Evolutionary conservation across 2,329 filamentous ascomycete species (phyloP), one percentile per base, ranked within the genome.

Genomic region (Diaporthe vexans): DNA sequence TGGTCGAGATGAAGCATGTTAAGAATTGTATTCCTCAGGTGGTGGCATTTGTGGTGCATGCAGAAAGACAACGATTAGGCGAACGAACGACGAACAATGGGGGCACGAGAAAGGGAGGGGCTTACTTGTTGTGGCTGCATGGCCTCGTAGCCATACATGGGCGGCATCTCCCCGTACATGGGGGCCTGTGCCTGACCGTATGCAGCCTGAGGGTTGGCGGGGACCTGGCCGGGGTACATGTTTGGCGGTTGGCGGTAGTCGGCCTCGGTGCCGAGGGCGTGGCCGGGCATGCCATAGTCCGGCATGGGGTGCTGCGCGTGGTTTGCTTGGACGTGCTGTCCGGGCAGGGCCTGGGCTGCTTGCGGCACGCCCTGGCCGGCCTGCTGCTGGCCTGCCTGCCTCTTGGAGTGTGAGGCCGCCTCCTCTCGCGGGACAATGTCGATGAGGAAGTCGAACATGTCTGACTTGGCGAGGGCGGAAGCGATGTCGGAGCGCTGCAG

Each of bases 371-470:
- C 80, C 83, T 86, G 77, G 80, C 81, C 77, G 79, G 83, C 77
- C 52, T 78, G 81, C 67, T 80, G 83, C 76, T 91, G 88, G 10
- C 89, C 86, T 57, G 88, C 86, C 57, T 92, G 88, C 77, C 95
- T 89, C 86, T 98, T 98, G 54, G 95, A 91, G 81, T 95, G 95
- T 29, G 93, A 92, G 13, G 94, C 90, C 48, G 96, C 95, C 83
- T 99, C 97, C 83, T 99, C 97, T 70, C 97, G 93, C 4, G 97
- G 97, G 8, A 99, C 97, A 76, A 99, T 99, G 82, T 99, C 97
- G 82, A 99, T 99, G 75, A 99, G 88, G 85, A 99, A 99, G 86
- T 99, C 97, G 83, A 99, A 99, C 97, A 99, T 99, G 86, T 99
- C 97, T 29, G 95, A 98, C 85, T 99, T 99, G 75, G 95, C 94